phyloP scores from a whole-genome alignment of 2,329 filamentous ascomycete species.

The Pseudogymnoascus pannorum region DNA sequence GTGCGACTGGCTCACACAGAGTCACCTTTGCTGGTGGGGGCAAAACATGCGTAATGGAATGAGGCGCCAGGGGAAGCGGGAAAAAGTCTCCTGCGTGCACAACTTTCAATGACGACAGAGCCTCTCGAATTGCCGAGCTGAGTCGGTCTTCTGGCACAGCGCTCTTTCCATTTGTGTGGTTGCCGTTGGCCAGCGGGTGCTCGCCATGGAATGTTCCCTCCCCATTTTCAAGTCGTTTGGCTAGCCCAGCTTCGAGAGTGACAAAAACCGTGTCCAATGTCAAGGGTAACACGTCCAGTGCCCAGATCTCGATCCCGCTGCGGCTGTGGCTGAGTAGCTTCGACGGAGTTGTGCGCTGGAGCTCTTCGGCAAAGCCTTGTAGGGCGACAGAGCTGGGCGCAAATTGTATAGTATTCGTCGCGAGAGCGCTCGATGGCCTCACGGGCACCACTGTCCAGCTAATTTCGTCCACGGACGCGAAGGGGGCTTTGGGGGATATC shows the following conservation, averaged over 20 bases:
- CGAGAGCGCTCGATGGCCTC: slow-evolving; percentile 52
- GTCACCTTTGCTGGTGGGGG: slow-evolving; percentile 80
- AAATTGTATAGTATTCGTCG: slow-evolving; percentile 73
- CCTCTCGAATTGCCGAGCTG: slow-evolving; percentile 62
- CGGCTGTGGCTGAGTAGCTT: slow-evolving; percentile 66
- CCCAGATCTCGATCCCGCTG: slow-evolving; percentile 73
- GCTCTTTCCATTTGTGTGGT: slow-evolving; percentile 28
- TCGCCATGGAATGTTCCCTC: slow-evolving; percentile 74
- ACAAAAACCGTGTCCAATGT: slow-evolving; percentile 81
- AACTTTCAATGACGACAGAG: slow-evolving; percentile 64
- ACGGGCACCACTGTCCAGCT: slow-evolving; percentile 84
- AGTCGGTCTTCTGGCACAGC: slow-evolving; percentile 49
- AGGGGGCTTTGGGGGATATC: slow-evolving; percentile 65
- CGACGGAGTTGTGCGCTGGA: slow-evolving; percentile 68
- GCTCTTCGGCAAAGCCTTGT: slow-evolving; percentile 67
- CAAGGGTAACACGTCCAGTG: slow-evolving; percentile 73
- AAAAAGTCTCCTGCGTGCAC: slow-evolving; percentile 79
- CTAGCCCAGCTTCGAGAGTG: slow-evolving; percentile 71
- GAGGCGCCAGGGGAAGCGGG: slow-evolving; percentile 68
- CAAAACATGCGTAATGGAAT: slow-evolving; percentile 79
- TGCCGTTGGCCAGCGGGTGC: slow-evolving; percentile 41
- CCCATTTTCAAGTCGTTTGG: slow-evolving; percentile 72
- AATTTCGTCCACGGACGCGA: slow-evolving; percentile 48
- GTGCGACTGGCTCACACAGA: slow-evolving; percentile 89
- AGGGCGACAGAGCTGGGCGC: slow-evolving; percentile 65